phyloP scores from a whole-genome alignment of 2,329 filamentous ascomycete genomes.

The Microascus cirrosus region DNA sequence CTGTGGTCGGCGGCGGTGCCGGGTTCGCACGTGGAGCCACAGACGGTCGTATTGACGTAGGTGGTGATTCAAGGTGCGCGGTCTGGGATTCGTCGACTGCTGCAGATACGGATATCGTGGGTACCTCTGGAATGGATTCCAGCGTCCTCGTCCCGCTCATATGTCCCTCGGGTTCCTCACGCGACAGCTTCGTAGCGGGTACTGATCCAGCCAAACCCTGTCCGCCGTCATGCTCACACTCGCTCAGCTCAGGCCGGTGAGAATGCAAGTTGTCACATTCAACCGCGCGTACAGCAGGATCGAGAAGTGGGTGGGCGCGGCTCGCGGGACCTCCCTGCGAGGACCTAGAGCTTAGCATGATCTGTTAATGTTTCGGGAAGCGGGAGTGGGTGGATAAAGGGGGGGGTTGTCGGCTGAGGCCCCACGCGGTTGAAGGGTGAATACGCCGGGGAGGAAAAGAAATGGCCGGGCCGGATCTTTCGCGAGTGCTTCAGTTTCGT shows the following conservation, averaged over 20 bases:
- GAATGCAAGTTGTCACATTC: not conserved
- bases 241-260: not conserved
- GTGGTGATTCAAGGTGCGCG: not conserved
- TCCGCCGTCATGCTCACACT: not conserved
- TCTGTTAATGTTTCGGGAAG: constrained; percentile 22
- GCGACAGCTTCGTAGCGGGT: not conserved
- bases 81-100: not conserved
- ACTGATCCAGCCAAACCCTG: not conserved
- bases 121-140: not conserved
- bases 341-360: constrained; percentile 21
- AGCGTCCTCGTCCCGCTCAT: not conserved
- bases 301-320: not conserved
- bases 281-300: not conserved
- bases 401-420: not conserved
- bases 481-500: not conserved
- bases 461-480: not conserved
- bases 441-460: not conserved
- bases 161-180: not conserved
- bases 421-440: not conserved
- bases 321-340: constrained; percentile 8
- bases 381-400: constrained; percentile 7
- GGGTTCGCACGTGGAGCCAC: not conserved
- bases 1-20: not conserved
- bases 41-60: not conserved
- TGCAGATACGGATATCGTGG: constrained; percentile 1